Evolutionary conservation across 2,329 filamentous ascomycete genomes (phyloP).

Genomic region (Cytospora chrysosperma): DNA sequence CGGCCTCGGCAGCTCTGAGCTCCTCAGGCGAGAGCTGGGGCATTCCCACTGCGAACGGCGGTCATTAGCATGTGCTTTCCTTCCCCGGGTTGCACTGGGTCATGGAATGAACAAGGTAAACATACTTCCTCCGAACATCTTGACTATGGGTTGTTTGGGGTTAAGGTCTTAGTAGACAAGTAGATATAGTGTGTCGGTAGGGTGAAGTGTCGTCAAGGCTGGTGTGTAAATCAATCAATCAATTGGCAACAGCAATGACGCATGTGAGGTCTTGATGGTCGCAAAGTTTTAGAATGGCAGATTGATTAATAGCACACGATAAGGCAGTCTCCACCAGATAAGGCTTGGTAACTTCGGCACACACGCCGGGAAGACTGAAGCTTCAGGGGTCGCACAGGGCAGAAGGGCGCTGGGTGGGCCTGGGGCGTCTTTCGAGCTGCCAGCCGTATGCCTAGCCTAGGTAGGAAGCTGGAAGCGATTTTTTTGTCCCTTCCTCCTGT

Average conservation of each 20-base stretch:
- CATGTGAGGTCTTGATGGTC: slow-evolving; percentile 17
- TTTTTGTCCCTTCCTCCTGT: background rate
- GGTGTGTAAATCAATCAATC: background rate
- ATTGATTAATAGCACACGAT: slow-evolving; percentile 10
- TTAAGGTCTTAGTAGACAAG: background rate
- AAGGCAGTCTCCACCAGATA: background rate
- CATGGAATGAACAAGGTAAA: slow-evolving; percentile 4
- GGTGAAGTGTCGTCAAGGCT: background rate
- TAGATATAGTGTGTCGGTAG: background rate
- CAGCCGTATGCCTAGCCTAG: background rate
- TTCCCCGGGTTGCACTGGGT: no score
- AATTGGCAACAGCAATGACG: slow-evolving; percentile 16
- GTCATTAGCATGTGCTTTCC: slow-evolving; percentile 9
- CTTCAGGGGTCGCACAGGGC: background rate
- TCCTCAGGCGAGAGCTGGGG: slow-evolving; percentile 69
- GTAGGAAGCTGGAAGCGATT: background rate
- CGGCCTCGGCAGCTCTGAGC: slow-evolving; percentile 66
- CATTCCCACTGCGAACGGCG: slow-evolving; percentile 54
- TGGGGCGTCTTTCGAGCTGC: no score
- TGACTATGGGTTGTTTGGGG: slow-evolving; percentile 29
- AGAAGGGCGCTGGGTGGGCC: background rate
- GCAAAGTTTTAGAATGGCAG: slow-evolving; percentile 14
- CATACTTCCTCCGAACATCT: slow-evolving; percentile 65
- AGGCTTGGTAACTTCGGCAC: background rate
- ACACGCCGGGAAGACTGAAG: background rate